Conservation (phyloP, 192 early-diverging fungal species). For the Backusella morwellensis region DNA sequence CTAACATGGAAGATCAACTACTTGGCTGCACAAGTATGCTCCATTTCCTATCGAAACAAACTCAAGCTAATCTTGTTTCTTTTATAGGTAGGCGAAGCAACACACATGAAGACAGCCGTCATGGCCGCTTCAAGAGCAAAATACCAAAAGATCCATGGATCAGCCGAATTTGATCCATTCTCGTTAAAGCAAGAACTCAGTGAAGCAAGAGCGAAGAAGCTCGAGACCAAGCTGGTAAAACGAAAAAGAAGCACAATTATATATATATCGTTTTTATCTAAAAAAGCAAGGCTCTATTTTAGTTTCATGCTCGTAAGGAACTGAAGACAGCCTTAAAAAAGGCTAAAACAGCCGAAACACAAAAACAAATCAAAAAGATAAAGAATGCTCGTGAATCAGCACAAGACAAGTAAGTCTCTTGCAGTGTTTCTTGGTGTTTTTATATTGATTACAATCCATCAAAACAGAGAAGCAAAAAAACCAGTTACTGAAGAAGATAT, state of each 20-base stretch:
- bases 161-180: not conserved
- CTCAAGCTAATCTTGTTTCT: not conserved
- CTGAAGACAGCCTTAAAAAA: slow-evolving; percentile 28
- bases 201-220: slow-evolving; percentile 18
- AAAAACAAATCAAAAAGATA: slow-evolving; percentile 29
- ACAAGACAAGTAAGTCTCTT: not conserved
- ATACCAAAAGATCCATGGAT: slow-evolving; percentile 7
- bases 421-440: not conserved
- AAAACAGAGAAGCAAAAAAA: slow-evolving; percentile 18
- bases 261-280: not conserved
- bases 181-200: slow-evolving; percentile 8
- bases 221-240: slow-evolving; percentile 33
- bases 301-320: slow-evolving; percentile 34
- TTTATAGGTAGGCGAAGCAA: slow-evolving; percentile 17
- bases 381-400: slow-evolving; percentile 6
- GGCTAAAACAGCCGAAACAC: slow-evolving; percentile 24
- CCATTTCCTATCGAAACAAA: not conserved
- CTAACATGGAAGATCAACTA: slow-evolving; percentile 41
- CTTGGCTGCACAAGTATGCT: slow-evolving; percentile 36
- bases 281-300: not conserved
- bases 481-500: slow-evolving; percentile 10
- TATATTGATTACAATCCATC: slow-evolving; percentile 8
- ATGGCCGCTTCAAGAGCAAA: slow-evolving; percentile 1
- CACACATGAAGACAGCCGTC: slow-evolving; percentile 9
- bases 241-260: not conserved